phyloP scores from a whole-genome alignment of 768 basidiomycete genomes.

The Lentinula guzmanii region DNA sequence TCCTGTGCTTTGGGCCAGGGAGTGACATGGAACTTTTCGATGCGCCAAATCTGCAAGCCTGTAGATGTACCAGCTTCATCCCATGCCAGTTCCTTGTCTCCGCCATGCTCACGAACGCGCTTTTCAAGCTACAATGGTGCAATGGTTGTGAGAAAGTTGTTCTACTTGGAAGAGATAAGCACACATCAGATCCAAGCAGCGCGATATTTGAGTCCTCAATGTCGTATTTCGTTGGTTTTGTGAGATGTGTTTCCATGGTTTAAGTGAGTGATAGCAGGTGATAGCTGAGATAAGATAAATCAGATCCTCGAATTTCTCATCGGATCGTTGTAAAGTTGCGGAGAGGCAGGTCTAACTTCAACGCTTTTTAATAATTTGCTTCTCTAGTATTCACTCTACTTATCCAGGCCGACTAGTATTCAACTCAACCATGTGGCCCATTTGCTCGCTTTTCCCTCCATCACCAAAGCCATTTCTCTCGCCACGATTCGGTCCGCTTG shows the following conservation, averaged over 20 bases:
- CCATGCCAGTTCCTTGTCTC: constrained; percentile 48
- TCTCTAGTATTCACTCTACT: neutral
- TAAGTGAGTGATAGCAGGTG: neutral
- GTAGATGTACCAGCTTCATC: constrained; percentile 31
- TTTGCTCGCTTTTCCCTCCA: constrained; percentile 33
- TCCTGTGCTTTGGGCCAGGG: constrained; percentile 45
- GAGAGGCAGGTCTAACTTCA: too few relatives aligned
- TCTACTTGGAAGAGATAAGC: constrained; percentile 11
- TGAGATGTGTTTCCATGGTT: constrained; percentile 34
- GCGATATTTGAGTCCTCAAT: constrained; percentile 62
- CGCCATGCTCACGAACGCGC: constrained; percentile 44
- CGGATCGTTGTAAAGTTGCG: too few relatives aligned
- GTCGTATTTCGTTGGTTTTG: constrained; percentile 43
- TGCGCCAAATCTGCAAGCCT: constrained; percentile 53
- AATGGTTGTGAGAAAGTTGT: neutral
- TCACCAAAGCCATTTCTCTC: constrained; percentile 40
- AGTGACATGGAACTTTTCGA: constrained; percentile 50
- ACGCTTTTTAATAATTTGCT: neutral
- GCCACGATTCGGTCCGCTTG: constrained; percentile 52
- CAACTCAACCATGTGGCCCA: constrained; percentile 50
- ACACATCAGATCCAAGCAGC: constrained; percentile 56
- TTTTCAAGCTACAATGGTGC: constrained; percentile 42
- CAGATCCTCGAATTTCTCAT: too few relatives aligned
- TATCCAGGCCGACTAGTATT: neutral
- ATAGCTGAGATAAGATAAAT: neutral